Percentiles rank a stretch among this genome's conserved stretches.
These are phyloP conservation scores for Beauveria medogensis DNA, from an alignment of 2,329 filamentous ascomycete genomes.

Conservation along the genomic window DNA sequence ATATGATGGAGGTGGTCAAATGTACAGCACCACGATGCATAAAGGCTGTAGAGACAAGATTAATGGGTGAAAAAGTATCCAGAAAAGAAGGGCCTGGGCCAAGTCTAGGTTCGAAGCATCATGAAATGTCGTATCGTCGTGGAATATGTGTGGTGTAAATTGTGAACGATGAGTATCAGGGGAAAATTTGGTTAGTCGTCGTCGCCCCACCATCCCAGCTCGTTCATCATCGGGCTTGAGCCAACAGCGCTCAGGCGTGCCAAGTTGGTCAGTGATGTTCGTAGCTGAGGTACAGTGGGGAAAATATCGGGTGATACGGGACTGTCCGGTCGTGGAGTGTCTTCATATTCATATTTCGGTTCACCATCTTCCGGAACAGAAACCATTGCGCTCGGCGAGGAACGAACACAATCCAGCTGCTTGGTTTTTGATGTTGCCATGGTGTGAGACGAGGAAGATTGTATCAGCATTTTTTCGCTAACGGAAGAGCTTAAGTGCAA, in stretches of 20 bases:
- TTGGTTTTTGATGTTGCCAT: slow-evolving; percentile 5
- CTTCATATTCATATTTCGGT: slow-evolving; percentile 17
- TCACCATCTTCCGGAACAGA: slow-evolving; percentile 10
- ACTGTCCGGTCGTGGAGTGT: slow-evolving; percentile 33
- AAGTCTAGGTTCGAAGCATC: background rate
- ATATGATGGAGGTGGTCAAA: background rate
- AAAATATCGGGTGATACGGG: slow-evolving; percentile 29
- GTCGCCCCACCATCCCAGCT: slow-evolving; percentile 33
- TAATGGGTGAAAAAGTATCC: background rate
- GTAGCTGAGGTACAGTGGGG: slow-evolving; percentile 17
- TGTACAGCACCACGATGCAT: background rate
- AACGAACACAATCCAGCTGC: background rate
- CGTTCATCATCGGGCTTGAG: slow-evolving; percentile 17
- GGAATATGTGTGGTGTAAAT: background rate
- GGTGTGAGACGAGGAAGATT: background rate
- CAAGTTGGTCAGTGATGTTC: slow-evolving; percentile 27
- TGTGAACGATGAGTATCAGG: background rate
- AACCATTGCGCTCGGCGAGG: slow-evolving; percentile 10
- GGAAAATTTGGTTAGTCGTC: slow-evolving; percentile 23
- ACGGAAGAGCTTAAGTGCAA: background rate
- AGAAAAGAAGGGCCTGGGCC: background rate
- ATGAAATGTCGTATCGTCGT: slow-evolving; percentile 10
- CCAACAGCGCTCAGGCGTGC: slow-evolving; percentile 36
- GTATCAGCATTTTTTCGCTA: background rate
- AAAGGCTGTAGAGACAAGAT: background rate